Conservation (phyloP, 2,329 filamentous ascomycete species). For the Xylaria polymorpha region DNA sequence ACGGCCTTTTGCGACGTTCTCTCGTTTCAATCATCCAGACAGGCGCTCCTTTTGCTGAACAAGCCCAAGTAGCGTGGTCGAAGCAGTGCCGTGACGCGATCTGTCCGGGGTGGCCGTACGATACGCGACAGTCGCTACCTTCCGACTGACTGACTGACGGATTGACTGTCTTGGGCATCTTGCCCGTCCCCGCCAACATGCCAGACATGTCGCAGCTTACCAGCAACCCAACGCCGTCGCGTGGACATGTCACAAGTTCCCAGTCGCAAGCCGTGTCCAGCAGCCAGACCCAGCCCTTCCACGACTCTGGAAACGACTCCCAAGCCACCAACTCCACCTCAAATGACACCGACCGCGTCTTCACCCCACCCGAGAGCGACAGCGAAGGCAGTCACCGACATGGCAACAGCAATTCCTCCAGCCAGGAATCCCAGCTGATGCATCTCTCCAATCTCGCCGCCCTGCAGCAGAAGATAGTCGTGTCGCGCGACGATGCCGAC, state of each 20-base stretch:
- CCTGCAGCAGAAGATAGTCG: slow-evolving; percentile 61
- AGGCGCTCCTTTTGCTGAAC: slow-evolving; percentile 1
- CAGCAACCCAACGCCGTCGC: slow-evolving; percentile 25
- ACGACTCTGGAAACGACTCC: slow-evolving; percentile 56
- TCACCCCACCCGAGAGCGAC: slow-evolving; percentile 58
- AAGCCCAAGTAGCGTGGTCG: not conserved
- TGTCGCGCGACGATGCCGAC: slow-evolving; percentile 52
- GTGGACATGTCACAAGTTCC: slow-evolving; percentile 16
- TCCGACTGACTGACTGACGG: slow-evolving; percentile 1
- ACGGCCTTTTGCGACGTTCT: slow-evolving; percentile 1
- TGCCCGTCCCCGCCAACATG: slow-evolving; percentile 33
- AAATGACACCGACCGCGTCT: slow-evolving; percentile 56
- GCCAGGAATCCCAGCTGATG: slow-evolving; percentile 67
- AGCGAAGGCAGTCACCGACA: slow-evolving; percentile 55
- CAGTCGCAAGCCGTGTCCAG: slow-evolving; percentile 30
- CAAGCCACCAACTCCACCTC: slow-evolving; percentile 57
- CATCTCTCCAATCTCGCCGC: slow-evolving; percentile 70
- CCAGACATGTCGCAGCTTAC: slow-evolving; percentile 42
- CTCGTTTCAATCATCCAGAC: slow-evolving; percentile 11
- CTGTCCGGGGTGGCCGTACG: slow-evolving; percentile 23
- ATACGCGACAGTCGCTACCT: slow-evolving; percentile 29
- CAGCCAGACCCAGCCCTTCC: slow-evolving; percentile 44
- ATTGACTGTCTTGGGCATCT: slow-evolving; percentile 11
- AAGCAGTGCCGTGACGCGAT: slow-evolving; percentile 33
- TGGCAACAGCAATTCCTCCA: slow-evolving; percentile 56